These are phyloP conservation scores for Salinomyces thailandicus DNA, from an alignment of 2,329 filamentous ascomycete genomes.

Conservation along the genomic window DNA sequence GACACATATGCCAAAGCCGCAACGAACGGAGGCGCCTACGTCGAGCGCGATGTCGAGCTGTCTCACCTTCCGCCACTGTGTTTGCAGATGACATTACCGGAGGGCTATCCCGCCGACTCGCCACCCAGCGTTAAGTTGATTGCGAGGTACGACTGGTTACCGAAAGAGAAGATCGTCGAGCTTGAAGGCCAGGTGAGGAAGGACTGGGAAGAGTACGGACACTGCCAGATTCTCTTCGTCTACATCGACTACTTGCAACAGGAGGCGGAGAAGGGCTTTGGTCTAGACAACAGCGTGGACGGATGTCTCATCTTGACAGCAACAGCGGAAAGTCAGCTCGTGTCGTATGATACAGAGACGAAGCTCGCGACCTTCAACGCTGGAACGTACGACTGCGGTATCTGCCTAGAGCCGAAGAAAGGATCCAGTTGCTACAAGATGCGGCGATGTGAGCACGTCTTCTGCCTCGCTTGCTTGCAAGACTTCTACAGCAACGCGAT, in stretches of 20 bases:
- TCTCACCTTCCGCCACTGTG: slow-evolving; percentile 47
- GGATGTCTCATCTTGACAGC: slow-evolving; percentile 39
- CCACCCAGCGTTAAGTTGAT: slow-evolving; percentile 42
- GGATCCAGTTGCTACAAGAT: slow-evolving; percentile 71
- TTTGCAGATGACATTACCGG: slow-evolving; percentile 43
- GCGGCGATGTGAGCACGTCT: slow-evolving; percentile 78
- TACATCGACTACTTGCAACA: slow-evolving; percentile 53
- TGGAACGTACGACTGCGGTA: slow-evolving; percentile 76
- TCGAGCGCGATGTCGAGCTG: slow-evolving; percentile 36
- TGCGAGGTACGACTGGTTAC: slow-evolving; percentile 45
- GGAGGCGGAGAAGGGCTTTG: slow-evolving; percentile 46
- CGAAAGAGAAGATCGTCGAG: slow-evolving; percentile 31
- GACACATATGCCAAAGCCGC: slow-evolving; percentile 7
- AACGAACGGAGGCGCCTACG: slow-evolving; percentile 6
- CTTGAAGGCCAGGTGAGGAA: slow-evolving; percentile 38
- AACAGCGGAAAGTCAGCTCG: slow-evolving; percentile 53
- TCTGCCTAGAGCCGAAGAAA: slow-evolving; percentile 89
- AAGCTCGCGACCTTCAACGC: slow-evolving; percentile 67
- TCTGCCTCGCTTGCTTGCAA: slow-evolving; percentile 76
- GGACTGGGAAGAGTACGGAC: slow-evolving; percentile 52
- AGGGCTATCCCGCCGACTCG: slow-evolving; percentile 44
- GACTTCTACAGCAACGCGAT: slow-evolving; percentile 89
- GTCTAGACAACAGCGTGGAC: slow-evolving; percentile 31
- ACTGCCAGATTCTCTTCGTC: slow-evolving; percentile 45
- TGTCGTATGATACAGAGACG: slow-evolving; percentile 68